These are phyloP conservation scores for Musa troglodytarum DNA, from an alignment of 176 grass and related monocot genomes.

Conservation along the genomic window DNA sequence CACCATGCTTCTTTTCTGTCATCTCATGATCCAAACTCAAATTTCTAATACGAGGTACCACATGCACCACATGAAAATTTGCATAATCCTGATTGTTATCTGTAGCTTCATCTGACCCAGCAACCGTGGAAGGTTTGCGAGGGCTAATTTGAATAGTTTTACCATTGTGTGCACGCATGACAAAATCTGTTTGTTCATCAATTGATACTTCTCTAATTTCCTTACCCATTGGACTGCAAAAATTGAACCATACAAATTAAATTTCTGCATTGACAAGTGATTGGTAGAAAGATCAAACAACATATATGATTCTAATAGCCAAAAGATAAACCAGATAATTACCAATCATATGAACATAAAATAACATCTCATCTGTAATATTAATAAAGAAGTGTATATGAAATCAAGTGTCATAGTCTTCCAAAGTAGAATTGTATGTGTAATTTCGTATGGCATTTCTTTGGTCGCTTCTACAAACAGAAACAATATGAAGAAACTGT, in stretches of 20 bases:
- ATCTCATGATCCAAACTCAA: conserved; percentile 20
- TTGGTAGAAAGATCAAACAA: neutral
- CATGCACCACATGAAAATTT: conserved; percentile 26
- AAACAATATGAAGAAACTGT: too few species aligned
- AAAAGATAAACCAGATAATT: neutral
- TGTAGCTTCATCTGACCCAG: conserved; percentile 20
- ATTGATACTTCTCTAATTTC: neutral
- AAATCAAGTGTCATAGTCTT: too few species aligned
- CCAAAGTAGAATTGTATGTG: too few species aligned
- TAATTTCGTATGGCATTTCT: too few species aligned
- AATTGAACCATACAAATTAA: neutral
- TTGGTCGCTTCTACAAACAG: too few species aligned
- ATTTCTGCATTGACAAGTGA: neutral
- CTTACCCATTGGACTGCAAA: conserved; percentile 12
- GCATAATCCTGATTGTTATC: conserved; percentile 19
- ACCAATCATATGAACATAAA: neutral
- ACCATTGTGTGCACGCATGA: neutral
- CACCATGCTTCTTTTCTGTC: conserved; percentile 41
- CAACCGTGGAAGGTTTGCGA: neutral
- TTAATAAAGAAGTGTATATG: neutral
- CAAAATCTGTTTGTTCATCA: neutral
- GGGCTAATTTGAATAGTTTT: neutral
- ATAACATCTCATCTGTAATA: neutral
- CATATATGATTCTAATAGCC: neutral
- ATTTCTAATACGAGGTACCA: conserved; percentile 20